Evolutionary conservation across 345 rosid species (phyloP).

Genomic region (Sisymbrium altissimum): DNA sequence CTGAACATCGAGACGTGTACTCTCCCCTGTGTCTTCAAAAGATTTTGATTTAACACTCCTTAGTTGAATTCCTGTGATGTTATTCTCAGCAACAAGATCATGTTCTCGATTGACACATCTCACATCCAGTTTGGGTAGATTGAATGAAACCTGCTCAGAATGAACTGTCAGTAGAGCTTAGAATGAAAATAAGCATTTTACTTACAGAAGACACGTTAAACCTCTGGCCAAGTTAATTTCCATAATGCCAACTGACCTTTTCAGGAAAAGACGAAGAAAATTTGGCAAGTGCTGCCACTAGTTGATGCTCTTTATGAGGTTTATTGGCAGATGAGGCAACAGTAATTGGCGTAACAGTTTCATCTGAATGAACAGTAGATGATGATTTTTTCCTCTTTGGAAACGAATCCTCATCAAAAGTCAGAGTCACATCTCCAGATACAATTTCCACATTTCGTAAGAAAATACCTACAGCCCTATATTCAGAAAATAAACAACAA

Average conservation of each 20-base stretch:
- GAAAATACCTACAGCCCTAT: conserved; percentile 77
- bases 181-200: not conserved
- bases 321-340: conserved; percentile 40
- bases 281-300: conserved; percentile 52
- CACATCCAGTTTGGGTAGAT: conserved; percentile 76
- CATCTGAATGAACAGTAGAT: conserved; percentile 40
- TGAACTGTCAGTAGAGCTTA: not conserved
- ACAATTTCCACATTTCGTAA: conserved; percentile 60
- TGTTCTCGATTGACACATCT: conserved; percentile 70
- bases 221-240: not conserved
- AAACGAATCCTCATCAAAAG: conserved; percentile 71
- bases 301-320: conserved; percentile 46
- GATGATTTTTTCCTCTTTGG: conserved; percentile 51
- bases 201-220: not conserved
- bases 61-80: conserved; percentile 79
- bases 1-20: conserved; percentile 85
- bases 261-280: conserved; percentile 71
- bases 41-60: conserved; percentile 64
- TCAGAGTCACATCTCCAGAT: conserved; percentile 67
- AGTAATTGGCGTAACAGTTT: conserved; percentile 27
- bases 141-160: conserved; percentile 58
- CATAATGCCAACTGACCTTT: conserved; percentile 54
- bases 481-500: conserved; percentile 20
- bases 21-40: conserved; percentile 86
- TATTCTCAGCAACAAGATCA: conserved; percentile 62